Evolutionary conservation across 2,329 filamentous ascomycete genomes (phyloP).

Genomic region (Pseudogymnoascus destructans): DNA sequence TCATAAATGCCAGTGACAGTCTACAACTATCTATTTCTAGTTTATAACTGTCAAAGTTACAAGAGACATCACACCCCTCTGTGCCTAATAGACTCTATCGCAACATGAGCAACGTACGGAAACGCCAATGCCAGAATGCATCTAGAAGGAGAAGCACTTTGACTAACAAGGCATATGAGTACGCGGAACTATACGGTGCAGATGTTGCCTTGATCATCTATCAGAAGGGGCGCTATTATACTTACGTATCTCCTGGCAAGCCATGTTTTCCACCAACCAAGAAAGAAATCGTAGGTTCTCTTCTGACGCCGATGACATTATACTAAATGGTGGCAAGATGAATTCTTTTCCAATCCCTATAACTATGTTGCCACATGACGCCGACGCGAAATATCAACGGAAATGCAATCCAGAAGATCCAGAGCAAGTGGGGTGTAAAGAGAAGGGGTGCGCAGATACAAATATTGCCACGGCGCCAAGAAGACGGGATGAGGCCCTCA

Average conservation of each 20-base stretch:
- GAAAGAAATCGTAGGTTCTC: background rate
- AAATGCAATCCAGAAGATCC: background rate
- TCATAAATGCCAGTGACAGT: background rate
- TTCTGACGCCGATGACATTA: background rate
- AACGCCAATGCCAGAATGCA: conserved; percentile 12
- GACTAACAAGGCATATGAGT: conserved; percentile 13
- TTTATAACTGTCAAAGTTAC: background rate
- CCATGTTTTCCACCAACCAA: conserved; percentile 7
- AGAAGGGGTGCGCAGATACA: background rate
- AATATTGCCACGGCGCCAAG: background rate
- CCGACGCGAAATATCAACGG: background rate
- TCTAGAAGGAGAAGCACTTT: conserved; percentile 12
- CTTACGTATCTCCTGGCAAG: conserved; percentile 6
- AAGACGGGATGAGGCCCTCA: background rate
- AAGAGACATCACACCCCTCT: too few species aligned
- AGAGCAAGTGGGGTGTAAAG: background rate
- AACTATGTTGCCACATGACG: background rate
- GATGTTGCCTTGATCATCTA: conserved; percentile 13
- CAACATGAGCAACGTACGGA: conserved; percentile 7
- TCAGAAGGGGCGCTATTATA: too few species aligned
- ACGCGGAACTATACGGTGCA: conserved; percentile 11
- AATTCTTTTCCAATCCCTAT: background rate
- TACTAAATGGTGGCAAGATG: background rate
- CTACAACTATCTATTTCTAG: background rate
- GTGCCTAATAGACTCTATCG: too few species aligned